Conservation (phyloP, 2,329 filamentous ascomycete species). For the Polychaeton citri region DNA sequence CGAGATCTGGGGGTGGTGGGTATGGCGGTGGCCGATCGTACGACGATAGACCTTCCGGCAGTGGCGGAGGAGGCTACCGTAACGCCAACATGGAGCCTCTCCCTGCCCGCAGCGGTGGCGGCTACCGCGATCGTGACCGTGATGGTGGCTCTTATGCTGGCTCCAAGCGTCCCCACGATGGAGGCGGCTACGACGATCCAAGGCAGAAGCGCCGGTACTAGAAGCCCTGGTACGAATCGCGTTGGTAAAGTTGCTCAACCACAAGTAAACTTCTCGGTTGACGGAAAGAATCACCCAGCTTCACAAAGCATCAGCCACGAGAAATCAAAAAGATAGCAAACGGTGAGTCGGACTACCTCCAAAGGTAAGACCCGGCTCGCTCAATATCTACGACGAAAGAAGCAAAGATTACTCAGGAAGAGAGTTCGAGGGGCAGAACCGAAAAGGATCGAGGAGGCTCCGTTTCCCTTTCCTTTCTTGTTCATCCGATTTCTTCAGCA, state of each 20-base stretch:
- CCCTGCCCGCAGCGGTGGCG: conserved; percentile 51
- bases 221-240: conserved; percentile 1
- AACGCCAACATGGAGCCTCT: conserved; percentile 79
- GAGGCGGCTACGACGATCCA: conserved; percentile 59
- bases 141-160: conserved; percentile 36
- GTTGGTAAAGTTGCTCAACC: too few species aligned
- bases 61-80: conserved; percentile 23
- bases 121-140: conserved; percentile 35
- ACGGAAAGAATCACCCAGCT: too few species aligned
- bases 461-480: conserved; percentile 1
- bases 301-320: too few species aligned
- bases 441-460: background rate
- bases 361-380: conserved; percentile 22
- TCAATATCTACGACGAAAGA: conserved; percentile 5
- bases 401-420: background rate
- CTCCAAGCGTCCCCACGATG: conserved; percentile 49
- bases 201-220: conserved; percentile 48
- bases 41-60: conserved; percentile 7
- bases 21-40: conserved; percentile 23
- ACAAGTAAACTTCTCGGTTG: too few species aligned
- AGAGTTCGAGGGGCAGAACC: background rate
- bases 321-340: conserved; percentile 8
- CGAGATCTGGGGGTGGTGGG: conserved; percentile 25
- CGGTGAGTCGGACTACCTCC: conserved; percentile 27
- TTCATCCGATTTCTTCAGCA: too few species aligned